These are phyloP conservation scores for Orbilia blumenaviensis DNA, from an alignment of 2,329 filamentous ascomycete genomes.

Conservation along the genomic window DNA sequence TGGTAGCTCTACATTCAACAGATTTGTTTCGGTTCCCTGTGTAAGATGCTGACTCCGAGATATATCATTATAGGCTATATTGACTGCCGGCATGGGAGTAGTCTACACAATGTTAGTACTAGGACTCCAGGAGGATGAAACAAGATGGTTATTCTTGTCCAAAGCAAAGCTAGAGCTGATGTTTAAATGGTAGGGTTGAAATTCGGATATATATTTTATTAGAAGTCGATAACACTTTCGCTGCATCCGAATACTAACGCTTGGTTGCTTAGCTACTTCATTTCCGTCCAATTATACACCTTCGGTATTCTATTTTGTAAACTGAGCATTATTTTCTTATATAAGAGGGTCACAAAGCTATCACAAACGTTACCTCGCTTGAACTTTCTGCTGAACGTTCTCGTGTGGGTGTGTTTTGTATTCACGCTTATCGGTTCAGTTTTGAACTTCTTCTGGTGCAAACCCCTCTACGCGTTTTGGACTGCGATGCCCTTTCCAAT, in stretches of 20 bases:
- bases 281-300: slow-evolving; percentile 39
- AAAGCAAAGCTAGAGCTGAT: slow-evolving; percentile 18
- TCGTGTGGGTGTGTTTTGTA: slow-evolving; percentile 35
- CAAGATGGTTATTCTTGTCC: slow-evolving; percentile 14
- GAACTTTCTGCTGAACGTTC: slow-evolving; percentile 13
- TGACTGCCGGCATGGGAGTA: slow-evolving; percentile 39
- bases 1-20: no score
- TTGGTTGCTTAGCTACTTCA: slow-evolving; percentile 22
- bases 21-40: no score
- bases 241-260: slow-evolving; percentile 1
- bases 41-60: no score
- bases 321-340: slow-evolving; percentile 46
- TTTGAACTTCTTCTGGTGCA: slow-evolving; percentile 50
- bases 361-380: slow-evolving; percentile 25
- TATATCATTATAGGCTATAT: slow-evolving; percentile 10
- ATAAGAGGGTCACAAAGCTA: slow-evolving; percentile 31
- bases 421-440: slow-evolving; percentile 27
- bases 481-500: slow-evolving; percentile 41
- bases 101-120: slow-evolving; percentile 41
- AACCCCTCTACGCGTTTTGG: slow-evolving; percentile 48
- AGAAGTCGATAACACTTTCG: no score
- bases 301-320: slow-evolving; percentile 46
- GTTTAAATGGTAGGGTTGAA: slow-evolving; percentile 30
- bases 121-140: slow-evolving; percentile 32
- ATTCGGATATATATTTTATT: no score